A percentile compares a stretch with the other conserved stretches of the same genome.
phyloP scores from a whole-genome alignment of 169 alveolate species.

The Eimeria falciformis region DNA sequence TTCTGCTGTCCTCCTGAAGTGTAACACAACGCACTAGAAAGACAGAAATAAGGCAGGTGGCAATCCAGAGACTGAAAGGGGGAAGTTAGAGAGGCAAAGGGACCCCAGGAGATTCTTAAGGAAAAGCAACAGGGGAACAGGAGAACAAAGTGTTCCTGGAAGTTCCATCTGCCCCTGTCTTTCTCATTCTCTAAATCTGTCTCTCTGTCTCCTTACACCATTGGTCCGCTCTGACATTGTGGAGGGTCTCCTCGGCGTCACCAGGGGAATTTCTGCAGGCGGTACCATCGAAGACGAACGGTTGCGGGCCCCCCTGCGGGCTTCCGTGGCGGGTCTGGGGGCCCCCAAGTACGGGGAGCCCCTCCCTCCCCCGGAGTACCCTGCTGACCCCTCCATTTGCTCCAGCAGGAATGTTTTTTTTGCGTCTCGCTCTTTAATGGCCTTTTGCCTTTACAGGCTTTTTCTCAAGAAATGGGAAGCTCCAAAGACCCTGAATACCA shows the following conservation, averaged over 20 bases:
- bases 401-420: constrained; percentile 26
- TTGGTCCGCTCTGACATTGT: background rate
- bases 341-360: background rate
- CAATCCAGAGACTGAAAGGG: background rate
- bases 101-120: background rate
- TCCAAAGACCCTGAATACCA: too few relatives aligned
- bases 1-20: constrained; percentile 19
- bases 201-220: background rate
- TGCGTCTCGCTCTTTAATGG: too few relatives aligned
- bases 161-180: background rate
- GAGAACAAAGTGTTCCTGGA: too few relatives aligned
- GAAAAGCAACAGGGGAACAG: too few relatives aligned
- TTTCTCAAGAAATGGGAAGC: too few relatives aligned
- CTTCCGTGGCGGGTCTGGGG: background rate
- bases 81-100: background rate
- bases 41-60: too few relatives aligned
- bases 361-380: background rate
- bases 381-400: background rate
- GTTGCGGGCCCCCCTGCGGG: background rate
- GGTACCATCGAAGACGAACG: constrained; percentile 18
- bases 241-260: background rate
- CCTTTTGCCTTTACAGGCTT: too few relatives aligned
- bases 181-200: background rate
- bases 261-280: background rate
- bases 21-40: background rate